Evolutionary conservation across 2,329 filamentous ascomycete species (phyloP), one percentile per base, ranked within the genome.

Genomic region (Colletotrichum coccodes): DNA sequence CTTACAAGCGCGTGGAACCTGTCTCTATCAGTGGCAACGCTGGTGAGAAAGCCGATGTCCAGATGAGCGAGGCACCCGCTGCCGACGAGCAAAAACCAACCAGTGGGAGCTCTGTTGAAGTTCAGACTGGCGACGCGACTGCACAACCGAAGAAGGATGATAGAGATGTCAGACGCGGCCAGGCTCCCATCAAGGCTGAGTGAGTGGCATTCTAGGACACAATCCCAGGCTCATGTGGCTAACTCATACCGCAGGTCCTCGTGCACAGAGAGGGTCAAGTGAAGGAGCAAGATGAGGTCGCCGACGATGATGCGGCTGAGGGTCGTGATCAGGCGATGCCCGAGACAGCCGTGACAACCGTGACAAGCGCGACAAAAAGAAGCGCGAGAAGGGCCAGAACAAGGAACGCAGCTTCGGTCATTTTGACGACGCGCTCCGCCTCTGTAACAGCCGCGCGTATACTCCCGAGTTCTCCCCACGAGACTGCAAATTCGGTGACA

Each of bases 401-500:
- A 94, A 91, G 72, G 89, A 89, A 72, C 92, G 95, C 65, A 88
- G 88, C 49, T 98, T 96, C 78, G 94, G 94, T 58, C 90, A 86
- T 71, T 96, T 94, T 47, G 87, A 89, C 70, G 95, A 98, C 77
- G 88, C 88, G 34, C 86, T 95, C 63, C 89, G 89, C 46, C 87
- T 98, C 9, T 98, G 95, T 81, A 89, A 90, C 74, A 94, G 91
- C 60, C 87, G 93, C 70, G 88, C 89, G 21, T 87, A 90, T 75
- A 87, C 84, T 70, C 85, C 92, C 42, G 95, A 98, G 77, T 97
- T 97, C 78, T 95, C 94, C 3, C 93, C 94, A 0, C 84, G 86
- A 71, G 83, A 90, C 30, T 98, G 96, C 80, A 87, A 84, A 56
- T 97, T 91, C 74, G 95, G 93, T 30, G 91, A 94, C 36, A 90